Evolutionary conservation across 352 stramenopile genomes (phyloP).

Genomic region (Pythium dissotocum): DNA sequence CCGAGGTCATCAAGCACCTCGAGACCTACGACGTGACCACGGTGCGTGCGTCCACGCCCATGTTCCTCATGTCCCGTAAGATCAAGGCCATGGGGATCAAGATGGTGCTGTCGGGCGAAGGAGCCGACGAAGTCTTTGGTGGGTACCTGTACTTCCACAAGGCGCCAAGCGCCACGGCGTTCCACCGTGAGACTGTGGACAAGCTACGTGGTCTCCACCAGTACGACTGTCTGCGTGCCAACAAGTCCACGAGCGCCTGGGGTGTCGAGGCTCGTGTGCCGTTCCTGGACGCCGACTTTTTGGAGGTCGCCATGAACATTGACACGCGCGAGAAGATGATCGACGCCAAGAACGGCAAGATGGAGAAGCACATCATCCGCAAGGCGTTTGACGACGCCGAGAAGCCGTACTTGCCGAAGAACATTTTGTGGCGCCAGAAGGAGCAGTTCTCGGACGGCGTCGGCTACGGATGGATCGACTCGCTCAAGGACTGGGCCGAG

Average conservation of each 20-base stretch:
- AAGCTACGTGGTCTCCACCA: conserved; percentile 97
- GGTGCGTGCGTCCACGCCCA: conserved; percentile 97
- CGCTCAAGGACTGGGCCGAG: conserved; percentile 95
- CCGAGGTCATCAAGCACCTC: conserved; percentile 96
- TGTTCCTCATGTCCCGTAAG: conserved; percentile 99
- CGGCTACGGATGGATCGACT: conserved; percentile 99
- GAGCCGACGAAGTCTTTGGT: conserved; percentile 97
- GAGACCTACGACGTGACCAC: conserved; percentile 99
- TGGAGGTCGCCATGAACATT: conserved; percentile 98
- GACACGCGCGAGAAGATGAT: conserved; percentile 98
- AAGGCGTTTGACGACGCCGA: conserved; percentile 98
- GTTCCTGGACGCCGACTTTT: conserved; percentile 98
- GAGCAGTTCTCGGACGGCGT: conserved; percentile 99
- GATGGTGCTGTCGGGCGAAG: conserved; percentile 98
- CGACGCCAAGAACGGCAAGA: conserved; percentile 84
- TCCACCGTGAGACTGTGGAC: conserved; percentile 94
- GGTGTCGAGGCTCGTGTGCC: conserved; percentile 97
- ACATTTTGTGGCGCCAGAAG: conserved; percentile 99
- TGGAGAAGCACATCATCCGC: conserved; percentile 99
- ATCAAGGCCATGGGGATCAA: conserved; percentile 99
- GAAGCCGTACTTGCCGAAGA: conserved; percentile 95
- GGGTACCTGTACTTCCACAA: conserved; percentile 99
- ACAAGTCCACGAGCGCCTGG: conserved; percentile 98
- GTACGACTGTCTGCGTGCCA: conserved; percentile 98
- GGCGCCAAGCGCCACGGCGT: conserved; percentile 90